phyloP scores from a whole-genome alignment of 2,329 filamentous ascomycete genomes.

The Rhexocercosporidium sp. region DNA sequence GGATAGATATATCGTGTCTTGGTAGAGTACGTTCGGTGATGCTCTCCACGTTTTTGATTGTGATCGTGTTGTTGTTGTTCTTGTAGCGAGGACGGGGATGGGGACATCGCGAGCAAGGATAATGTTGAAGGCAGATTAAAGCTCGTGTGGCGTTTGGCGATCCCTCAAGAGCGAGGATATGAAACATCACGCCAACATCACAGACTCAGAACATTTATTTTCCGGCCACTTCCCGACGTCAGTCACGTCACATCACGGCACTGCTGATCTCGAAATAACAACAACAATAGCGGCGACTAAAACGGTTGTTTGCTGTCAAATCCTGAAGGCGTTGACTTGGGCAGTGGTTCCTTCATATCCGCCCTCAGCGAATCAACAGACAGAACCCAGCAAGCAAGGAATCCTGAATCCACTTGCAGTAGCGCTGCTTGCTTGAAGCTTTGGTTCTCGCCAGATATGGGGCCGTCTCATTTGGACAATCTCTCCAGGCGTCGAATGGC shows the following conservation, averaged over 20 bases:
- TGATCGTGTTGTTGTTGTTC: neutral
- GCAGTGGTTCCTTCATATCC: neutral
- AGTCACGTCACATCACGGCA: neutral
- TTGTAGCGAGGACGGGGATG: neutral
- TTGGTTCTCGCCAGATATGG: neutral
- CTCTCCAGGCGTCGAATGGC: neutral
- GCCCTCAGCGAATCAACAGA: neutral
- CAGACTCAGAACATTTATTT: constrained; percentile 9
- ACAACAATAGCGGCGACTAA: neutral
- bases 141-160: neutral
- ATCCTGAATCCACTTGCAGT: neutral
- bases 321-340: neutral
- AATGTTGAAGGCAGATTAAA: neutral
- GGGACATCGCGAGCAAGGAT: neutral
- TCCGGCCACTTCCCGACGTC: neutral
- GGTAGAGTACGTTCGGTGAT: neutral
- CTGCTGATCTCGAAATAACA: neutral
- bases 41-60: neutral
- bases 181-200: too few relatives aligned
- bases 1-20: too few relatives aligned
- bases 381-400: neutral
- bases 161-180: neutral
- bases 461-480: neutral
- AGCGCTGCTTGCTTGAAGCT: neutral
- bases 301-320: neutral